A percentile compares a stretch with the other conserved stretches of the same genome.
Evolutionary conservation across 768 basidiomycete species (phyloP).

Genomic region (Leccinum boreale): DNA sequence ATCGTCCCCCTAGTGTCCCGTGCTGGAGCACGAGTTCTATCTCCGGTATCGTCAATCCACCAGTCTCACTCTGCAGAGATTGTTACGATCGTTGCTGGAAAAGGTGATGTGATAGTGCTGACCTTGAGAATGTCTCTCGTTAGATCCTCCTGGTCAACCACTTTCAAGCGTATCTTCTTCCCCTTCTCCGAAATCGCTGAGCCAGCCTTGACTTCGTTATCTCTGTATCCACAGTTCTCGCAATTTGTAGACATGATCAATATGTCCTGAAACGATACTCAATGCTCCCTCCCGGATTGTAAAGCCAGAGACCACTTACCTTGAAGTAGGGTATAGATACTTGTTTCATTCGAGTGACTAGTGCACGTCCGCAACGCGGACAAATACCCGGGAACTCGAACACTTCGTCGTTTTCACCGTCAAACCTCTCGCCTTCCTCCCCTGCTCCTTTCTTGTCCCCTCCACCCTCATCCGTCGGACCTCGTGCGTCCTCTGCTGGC

Average conservation of each 20-base stretch:
- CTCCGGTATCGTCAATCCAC: slow-evolving; percentile 87
- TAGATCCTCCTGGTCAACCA: slow-evolving; percentile 90
- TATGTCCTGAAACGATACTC: slow-evolving; percentile 60
- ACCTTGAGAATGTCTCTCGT: slow-evolving; percentile 94
- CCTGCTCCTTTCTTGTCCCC: slow-evolving; percentile 7
- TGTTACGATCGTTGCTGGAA: not conserved
- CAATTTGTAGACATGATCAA: slow-evolving; percentile 99
- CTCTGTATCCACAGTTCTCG: slow-evolving; percentile 90
- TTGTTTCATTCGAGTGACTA: slow-evolving; percentile 93
- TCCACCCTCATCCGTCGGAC: not conserved
- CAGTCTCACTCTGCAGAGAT: slow-evolving; percentile 79
- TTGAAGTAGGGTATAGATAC: slow-evolving; percentile 98
- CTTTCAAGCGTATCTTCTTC: slow-evolving; percentile 82
- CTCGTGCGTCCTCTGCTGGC: slow-evolving; percentile 37
- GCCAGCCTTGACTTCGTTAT: slow-evolving; percentile 97
- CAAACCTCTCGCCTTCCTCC: slow-evolving; percentile 17
- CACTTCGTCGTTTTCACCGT: slow-evolving; percentile 75
- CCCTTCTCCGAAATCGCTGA: slow-evolving; percentile 85
- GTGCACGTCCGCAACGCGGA: slow-evolving; percentile 78
- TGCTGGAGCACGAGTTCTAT: slow-evolving; percentile 89
- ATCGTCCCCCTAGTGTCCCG: slow-evolving; percentile 94
- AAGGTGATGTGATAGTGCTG: slow-evolving; percentile 9
- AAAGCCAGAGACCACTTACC: slow-evolving; percentile 36
- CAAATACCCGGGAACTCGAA: slow-evolving; percentile 85
- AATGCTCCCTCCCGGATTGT: not conserved